Evolutionary conservation across 176 grass and related monocot species (phyloP), one percentile per base, ranked within the genome.

Genomic region (Metroxylon sagu): DNA sequence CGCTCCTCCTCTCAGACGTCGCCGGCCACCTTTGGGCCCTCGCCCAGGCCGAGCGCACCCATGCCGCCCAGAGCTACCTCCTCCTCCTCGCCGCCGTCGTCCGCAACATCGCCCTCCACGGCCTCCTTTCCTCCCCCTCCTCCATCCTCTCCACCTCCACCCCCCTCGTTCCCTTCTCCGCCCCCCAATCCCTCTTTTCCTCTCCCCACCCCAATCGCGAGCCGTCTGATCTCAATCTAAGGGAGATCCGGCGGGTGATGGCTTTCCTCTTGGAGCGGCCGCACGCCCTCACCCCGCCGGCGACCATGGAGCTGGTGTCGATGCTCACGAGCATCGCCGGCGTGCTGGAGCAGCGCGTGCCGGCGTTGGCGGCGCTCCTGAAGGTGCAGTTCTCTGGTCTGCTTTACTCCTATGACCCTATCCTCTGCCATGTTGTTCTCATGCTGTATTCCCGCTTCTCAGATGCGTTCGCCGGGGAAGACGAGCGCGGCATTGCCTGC

Each of bases 381-480:
- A 96, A 96, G 68, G 86, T 96, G 53, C 87, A 90, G 74, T 96
- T 90, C 53, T 82, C 77, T 4, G 84, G 91, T 49, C 79, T 96
- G 81, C 29, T 71, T 6, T 78, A 86, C 56, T 87, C 86, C 0
- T 84, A 85, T 51, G 69, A 81, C 59, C 78, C 72, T 16, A 71
- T 96, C 58, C 80, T 90, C 66, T 67, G 78, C 49, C 91, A 96
- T 73, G 80, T 81, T 0, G 53, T 96, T 71, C 83, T 96, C 64
- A 70, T 58, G 14, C 77, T 96, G 30, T 90, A 82, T 49, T 21
- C 74, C 18, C 29, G 23, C 49, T 87, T 96, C 65, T 78, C 77
- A 0, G 80, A 87, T 56, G 91, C 80, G 1, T 96, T 96, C 31
- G 59, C 81, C 18, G 77, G 73, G 0, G 77, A 90, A 50, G 86